Evolutionary conservation across 345 rosid species (phyloP).

Genomic region (Populus ilicifolia): DNA sequence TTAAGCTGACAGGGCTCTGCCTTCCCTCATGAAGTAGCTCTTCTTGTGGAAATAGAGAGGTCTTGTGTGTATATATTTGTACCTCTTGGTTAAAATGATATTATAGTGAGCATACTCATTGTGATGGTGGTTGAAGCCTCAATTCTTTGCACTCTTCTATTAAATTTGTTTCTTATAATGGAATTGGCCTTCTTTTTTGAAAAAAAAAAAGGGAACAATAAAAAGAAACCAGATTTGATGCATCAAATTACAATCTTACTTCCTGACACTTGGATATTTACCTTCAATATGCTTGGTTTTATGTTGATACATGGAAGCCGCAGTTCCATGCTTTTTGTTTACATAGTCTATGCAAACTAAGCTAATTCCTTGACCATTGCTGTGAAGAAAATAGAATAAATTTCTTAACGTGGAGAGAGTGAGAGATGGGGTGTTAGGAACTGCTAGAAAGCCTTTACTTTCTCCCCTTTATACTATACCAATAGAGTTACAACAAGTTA

Average conservation of each 20-base stretch:
- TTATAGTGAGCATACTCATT: background rate
- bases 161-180: background rate
- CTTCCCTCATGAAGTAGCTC: background rate
- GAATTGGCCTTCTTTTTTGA: background rate
- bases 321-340: background rate
- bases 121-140: constrained; percentile 1
- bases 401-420: background rate
- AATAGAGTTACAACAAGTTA: background rate
- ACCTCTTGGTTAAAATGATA: constrained; percentile 10
- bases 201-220: background rate
- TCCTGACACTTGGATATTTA: background rate
- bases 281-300: background rate
- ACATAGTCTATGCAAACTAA: background rate
- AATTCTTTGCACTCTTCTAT: background rate
- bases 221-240: background rate
- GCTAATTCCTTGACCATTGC: background rate
- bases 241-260: background rate
- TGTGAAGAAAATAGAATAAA: background rate
- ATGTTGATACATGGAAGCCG: background rate
- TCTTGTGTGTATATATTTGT: constrained; percentile 2
- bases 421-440: background rate
- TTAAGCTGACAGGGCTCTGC: constrained; percentile 19
- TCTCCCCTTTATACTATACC: background rate
- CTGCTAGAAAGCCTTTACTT: too few species aligned
- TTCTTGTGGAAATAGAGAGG: constrained; percentile 13